A percentile compares a stretch with the other conserved stretches of the same genome.
Conservation (phyloP, 352 stramenopile genomes). For the Pythium phragmitis region DNA sequence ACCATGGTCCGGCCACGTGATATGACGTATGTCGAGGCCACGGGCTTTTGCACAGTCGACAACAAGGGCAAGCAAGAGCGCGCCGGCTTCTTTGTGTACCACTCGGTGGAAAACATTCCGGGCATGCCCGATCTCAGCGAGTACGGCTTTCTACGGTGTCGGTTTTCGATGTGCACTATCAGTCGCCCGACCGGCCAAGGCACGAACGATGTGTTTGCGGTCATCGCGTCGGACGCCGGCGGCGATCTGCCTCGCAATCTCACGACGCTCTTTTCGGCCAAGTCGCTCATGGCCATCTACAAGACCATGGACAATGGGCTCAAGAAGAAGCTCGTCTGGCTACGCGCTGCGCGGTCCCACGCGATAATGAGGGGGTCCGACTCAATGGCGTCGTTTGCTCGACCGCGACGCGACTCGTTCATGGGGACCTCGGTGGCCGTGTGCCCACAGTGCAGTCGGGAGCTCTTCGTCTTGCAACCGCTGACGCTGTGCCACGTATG, state of each 20-base stretch:
- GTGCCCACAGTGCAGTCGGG: slow-evolving; percentile 1
- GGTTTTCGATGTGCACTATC: slow-evolving; percentile 40
- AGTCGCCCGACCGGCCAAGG: not conserved
- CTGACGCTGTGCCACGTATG: not conserved
- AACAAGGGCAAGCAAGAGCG: slow-evolving; percentile 10
- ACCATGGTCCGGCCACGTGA: slow-evolving; percentile 33
- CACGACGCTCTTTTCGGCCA: not conserved
- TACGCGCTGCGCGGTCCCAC: too few species aligned
- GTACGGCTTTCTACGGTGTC: slow-evolving; percentile 39
- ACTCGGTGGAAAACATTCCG: slow-evolving; percentile 35
- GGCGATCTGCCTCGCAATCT: not conserved
- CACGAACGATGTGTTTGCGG: not conserved
- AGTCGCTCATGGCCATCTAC: not conserved
- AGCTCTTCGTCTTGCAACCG: not conserved
- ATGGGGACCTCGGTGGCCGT: too few species aligned
- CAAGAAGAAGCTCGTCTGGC: too few species aligned
- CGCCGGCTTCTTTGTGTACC: slow-evolving; percentile 36
- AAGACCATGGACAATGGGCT: too few species aligned
- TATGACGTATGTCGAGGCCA: slow-evolving; percentile 46
- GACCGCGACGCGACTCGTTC: not conserved
- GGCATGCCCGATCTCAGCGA: slow-evolving; percentile 32
- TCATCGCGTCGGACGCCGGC: not conserved
- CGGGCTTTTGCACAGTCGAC: slow-evolving; percentile 20
- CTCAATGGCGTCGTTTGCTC: too few species aligned
- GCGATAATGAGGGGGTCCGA: too few species aligned